Evolutionary conservation across 108 stramenopile genomes (phyloP).

Genomic region (Skeletonema costatum): DNA sequence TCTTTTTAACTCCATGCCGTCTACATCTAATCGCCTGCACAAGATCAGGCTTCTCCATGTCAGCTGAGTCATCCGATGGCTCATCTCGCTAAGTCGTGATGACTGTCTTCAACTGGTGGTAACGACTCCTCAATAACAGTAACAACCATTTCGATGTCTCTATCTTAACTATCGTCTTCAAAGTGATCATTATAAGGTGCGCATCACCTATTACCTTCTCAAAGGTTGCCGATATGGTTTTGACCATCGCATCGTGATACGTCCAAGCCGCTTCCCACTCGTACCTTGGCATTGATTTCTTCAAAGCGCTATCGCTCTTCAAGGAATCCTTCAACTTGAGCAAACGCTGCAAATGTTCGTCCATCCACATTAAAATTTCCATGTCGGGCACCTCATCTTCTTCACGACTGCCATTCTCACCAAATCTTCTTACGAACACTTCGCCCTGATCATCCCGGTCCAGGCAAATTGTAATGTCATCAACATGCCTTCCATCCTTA

Average conservation of each 20-base stretch:
- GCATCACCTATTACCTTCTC: constrained; percentile 3
- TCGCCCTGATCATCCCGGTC: constrained; percentile 19
- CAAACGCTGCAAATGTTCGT: constrained; percentile 17
- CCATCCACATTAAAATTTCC: constrained; percentile 22
- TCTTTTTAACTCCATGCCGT: too few relatives aligned
- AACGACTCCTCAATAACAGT: too few relatives aligned
- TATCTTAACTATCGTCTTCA: too few relatives aligned
- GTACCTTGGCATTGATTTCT: constrained; percentile 33
- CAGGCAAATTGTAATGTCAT: constrained; percentile 32
- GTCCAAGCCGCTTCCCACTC: constrained; percentile 45
- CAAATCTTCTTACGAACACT: neutral
- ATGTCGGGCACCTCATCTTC: constrained; percentile 26
- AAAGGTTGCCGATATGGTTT: constrained; percentile 20
- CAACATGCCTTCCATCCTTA: constrained; percentile 3
- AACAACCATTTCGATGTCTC: too few relatives aligned
- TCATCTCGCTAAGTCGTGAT: too few relatives aligned
- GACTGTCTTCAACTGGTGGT: too few relatives aligned
- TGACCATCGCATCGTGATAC: constrained; percentile 32
- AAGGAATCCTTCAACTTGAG: constrained; percentile 8
- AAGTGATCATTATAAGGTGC: too few relatives aligned
- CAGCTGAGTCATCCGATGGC: too few relatives aligned
- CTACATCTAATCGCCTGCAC: too few relatives aligned
- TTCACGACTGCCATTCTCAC: neutral
- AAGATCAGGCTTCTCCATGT: too few relatives aligned
- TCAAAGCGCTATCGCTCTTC: constrained; percentile 16